Conservation (phyloP, 2,329 filamentous ascomycete species). For the Pseudopithomyces chartarum region DNA sequence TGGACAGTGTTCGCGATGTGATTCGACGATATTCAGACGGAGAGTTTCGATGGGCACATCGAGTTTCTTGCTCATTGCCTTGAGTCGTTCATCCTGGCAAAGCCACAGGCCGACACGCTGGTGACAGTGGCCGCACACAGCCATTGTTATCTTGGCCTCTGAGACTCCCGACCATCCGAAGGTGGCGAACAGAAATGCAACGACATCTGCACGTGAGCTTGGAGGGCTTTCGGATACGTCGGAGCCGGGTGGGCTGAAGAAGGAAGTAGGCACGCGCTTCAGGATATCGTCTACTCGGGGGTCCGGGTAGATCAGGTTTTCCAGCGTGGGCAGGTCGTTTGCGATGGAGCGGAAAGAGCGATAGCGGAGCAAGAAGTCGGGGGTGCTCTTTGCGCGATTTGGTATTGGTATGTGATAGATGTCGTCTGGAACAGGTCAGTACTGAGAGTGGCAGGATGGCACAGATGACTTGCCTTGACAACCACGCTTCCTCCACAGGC, state of each 20-base stretch:
- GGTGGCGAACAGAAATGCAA: slow-evolving; percentile 44
- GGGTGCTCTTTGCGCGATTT: slow-evolving; percentile 42
- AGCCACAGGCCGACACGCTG: slow-evolving; percentile 92
- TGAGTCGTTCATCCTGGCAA: slow-evolving; percentile 58
- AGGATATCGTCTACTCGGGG: slow-evolving; percentile 32
- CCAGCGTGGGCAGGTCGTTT: slow-evolving; percentile 36
- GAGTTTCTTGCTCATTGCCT: slow-evolving; percentile 41
- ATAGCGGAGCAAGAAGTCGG: slow-evolving; percentile 48
- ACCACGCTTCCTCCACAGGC: slow-evolving; percentile 84
- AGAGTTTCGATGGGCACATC: slow-evolving; percentile 34
- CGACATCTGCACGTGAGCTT: slow-evolving; percentile 23
- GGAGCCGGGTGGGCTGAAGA: slow-evolving; percentile 27
- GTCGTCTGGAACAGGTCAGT: slow-evolving; percentile 53
- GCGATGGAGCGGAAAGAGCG: slow-evolving; percentile 42
- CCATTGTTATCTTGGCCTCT: slow-evolving; percentile 70
- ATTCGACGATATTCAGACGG: slow-evolving; percentile 43
- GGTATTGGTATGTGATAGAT: slow-evolving; percentile 64
- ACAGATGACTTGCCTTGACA: slow-evolving; percentile 69
- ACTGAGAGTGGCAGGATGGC: slow-evolving; percentile 8
- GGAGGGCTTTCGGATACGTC: slow-evolving; percentile 19
- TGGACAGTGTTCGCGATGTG: slow-evolving; percentile 48
- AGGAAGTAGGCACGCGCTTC: slow-evolving; percentile 24
- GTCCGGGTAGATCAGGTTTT: slow-evolving; percentile 41
- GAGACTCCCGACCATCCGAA: slow-evolving; percentile 59
- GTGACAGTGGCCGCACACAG: slow-evolving; percentile 84